phyloP scores from a whole-genome alignment of 179 eudicot species.

The Camellia oleifera region DNA sequence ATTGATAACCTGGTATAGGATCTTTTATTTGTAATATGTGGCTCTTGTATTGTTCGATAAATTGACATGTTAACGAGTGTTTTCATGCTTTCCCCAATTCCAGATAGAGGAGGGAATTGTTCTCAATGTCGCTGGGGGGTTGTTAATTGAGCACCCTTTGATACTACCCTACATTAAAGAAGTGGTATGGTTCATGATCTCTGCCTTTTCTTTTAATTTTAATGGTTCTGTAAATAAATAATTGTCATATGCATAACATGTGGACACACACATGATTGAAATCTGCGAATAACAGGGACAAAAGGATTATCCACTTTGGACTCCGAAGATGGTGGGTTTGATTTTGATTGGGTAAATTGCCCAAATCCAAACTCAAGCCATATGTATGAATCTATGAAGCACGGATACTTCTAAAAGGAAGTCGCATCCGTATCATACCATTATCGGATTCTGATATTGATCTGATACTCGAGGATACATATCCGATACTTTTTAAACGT shows the following conservation, averaged over 20 bases:
- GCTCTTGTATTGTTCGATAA: not conserved
- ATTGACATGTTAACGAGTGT: not conserved
- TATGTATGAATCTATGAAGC: too few relatives aligned
- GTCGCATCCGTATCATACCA: too few relatives aligned
- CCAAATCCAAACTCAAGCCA: too few relatives aligned
- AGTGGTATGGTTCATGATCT: constrained; percentile 52
- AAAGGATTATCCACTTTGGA: too few relatives aligned
- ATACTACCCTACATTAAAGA: constrained; percentile 72
- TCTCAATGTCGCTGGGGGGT: constrained; percentile 80
- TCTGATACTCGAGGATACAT: too few relatives aligned
- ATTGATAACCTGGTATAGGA: constrained; percentile 64
- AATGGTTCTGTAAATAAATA: not conserved
- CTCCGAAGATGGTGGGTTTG: too few relatives aligned
- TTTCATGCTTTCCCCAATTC: not conserved
- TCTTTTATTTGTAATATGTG: not conserved
- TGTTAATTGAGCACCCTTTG: constrained; percentile 85
- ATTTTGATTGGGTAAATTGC: too few relatives aligned
- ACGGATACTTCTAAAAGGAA: too few relatives aligned
- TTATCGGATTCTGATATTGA: too few relatives aligned
- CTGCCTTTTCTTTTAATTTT: not conserved
- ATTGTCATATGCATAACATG: not conserved
- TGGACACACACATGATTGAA: not conserved
- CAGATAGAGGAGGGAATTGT: constrained; percentile 84
- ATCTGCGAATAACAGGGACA: too few relatives aligned
- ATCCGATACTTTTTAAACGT: too few relatives aligned